Evolutionary conservation across 1,284 basidiomycete genomes (phyloP).

Genomic region (Inonotus hispidus): DNA sequence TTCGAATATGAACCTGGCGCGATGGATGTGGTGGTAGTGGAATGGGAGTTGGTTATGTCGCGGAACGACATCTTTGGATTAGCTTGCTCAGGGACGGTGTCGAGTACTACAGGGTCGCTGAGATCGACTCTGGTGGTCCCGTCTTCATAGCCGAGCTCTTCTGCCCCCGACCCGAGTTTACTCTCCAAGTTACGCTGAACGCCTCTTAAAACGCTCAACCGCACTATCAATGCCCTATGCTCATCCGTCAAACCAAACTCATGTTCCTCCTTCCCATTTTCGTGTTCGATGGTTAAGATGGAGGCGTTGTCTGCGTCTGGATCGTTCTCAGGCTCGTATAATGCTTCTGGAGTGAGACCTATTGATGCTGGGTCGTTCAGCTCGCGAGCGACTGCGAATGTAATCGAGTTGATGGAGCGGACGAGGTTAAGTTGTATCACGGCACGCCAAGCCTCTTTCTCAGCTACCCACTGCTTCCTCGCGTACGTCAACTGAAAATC

Average conservation of each 20-base stretch:
- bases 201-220: constrained; percentile 3
- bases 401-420: constrained; percentile 56
- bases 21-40: background rate
- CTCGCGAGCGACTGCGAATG: constrained; percentile 51
- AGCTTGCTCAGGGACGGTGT: background rate
- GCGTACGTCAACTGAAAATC: constrained; percentile 72
- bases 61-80: background rate
- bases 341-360: background rate
- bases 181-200: constrained; percentile 15
- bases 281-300: background rate
- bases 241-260: constrained; percentile 6
- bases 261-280: background rate
- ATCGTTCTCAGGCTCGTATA: background rate
- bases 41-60: background rate
- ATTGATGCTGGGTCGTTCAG: constrained; percentile 32
- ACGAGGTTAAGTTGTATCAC: constrained; percentile 75
- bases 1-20: background rate
- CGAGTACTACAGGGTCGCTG: background rate
- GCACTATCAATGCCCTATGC: constrained; percentile 1
- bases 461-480: constrained; percentile 57
- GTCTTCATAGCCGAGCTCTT: background rate
- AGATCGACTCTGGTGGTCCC: background rate
- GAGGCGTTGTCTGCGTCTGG: background rate
- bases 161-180: constrained; percentile 24
- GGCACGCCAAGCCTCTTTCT: constrained; percentile 63